These are phyloP conservation scores for Suhomyces terraborum DNA, from an alignment of 1,139 yeast genomes.

Conservation along the genomic window DNA sequence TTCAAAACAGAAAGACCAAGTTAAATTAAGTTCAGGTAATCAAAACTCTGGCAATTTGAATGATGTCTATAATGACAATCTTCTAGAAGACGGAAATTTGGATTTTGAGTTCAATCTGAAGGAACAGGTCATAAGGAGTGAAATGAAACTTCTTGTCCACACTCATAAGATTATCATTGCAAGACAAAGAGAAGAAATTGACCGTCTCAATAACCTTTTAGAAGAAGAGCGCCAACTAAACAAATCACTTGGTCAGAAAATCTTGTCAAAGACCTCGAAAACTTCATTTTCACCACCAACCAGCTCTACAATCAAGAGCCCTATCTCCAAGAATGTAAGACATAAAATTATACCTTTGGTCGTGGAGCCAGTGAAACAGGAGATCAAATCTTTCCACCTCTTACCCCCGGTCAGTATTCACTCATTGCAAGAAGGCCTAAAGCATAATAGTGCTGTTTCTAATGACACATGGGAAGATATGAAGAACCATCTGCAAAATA, in stretches of 20 bases:
- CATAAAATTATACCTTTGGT: neutral
- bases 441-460: no score
- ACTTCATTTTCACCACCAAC: conserved; percentile 14
- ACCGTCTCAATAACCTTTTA: conserved; percentile 28
- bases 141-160: conserved; percentile 30
- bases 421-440: no score
- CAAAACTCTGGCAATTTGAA: no score
- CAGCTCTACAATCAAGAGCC: conserved; percentile 2
- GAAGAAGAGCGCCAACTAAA: conserved; percentile 23
- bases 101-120: conserved; percentile 10
- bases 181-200: conserved; percentile 34
- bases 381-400: neutral
- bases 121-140: conserved; percentile 23
- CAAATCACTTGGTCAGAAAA: neutral
- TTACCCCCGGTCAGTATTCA: neutral
- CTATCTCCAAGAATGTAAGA: neutral
- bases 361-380: neutral
- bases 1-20: no score
- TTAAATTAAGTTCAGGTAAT: no score
- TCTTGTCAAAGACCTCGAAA: neutral
- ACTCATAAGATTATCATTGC: conserved; percentile 28
- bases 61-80: no score
- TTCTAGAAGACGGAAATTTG: conserved; percentile 3
- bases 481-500: no score
- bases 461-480: no score